A percentile compares a stretch with the other conserved stretches of the same genome.
These are phyloP conservation scores for Populus nigra DNA, from an alignment of 345 rosid species.

Conservation along the genomic window DNA sequence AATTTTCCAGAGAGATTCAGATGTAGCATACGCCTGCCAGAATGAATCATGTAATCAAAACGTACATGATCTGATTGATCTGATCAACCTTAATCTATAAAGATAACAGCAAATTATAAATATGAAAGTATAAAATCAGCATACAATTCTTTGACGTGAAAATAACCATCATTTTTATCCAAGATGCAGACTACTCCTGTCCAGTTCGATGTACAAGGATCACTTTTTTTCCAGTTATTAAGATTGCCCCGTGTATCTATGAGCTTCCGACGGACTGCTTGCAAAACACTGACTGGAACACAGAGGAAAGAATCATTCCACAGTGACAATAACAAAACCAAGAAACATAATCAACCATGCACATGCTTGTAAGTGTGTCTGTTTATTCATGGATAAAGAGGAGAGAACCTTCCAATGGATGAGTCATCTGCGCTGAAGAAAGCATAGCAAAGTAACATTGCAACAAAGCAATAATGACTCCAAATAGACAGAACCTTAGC, in stretches of 20 bases:
- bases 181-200: slow-evolving; percentile 1
- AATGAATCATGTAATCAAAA: neutral
- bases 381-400: neutral
- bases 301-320: neutral
- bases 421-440: neutral
- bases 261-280: slow-evolving; percentile 1
- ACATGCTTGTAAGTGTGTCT: neutral
- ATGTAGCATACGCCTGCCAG: slow-evolving; percentile 36
- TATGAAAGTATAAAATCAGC: neutral
- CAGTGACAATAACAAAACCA: no score
- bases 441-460: neutral
- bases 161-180: neutral
- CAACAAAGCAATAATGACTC: neutral
- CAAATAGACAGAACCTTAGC: neutral
- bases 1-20: slow-evolving; percentile 37
- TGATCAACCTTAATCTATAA: no score
- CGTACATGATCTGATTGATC: neutral
- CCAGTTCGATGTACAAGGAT: slow-evolving; percentile 17
- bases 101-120: neutral
- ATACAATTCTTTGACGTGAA: slow-evolving; percentile 19
- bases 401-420: neutral
- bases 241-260: neutral
- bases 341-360: neutral
- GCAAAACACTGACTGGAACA: slow-evolving; percentile 11
- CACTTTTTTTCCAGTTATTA: neutral